These are phyloP conservation scores for Sporothrix sp. DNA, from an alignment of 2,329 filamentous ascomycete genomes.

Conservation along the genomic window DNA sequence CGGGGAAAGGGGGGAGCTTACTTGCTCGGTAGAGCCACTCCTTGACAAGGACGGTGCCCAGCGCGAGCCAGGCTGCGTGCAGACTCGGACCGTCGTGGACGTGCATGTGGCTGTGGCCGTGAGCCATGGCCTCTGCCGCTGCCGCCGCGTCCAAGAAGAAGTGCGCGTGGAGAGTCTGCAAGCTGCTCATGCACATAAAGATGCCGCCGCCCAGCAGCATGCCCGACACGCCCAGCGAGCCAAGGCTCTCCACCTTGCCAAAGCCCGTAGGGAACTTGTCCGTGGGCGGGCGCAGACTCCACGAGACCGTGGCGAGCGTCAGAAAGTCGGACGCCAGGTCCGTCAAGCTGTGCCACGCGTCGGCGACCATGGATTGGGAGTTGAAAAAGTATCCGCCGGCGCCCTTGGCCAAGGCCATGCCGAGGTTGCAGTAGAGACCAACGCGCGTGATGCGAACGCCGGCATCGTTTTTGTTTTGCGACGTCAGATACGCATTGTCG, in stretches of 20 bases:
- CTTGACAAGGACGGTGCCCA: slow-evolving; percentile 81
- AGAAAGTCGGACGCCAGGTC: slow-evolving; percentile 92
- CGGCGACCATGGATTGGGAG: slow-evolving; percentile 84
- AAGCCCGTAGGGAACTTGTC: slow-evolving; percentile 81
- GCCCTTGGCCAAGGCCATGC: slow-evolving; percentile 90
- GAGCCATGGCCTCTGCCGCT: slow-evolving; percentile 41
- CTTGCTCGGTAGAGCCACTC: slow-evolving; percentile 96
- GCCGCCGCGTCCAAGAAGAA: slow-evolving; percentile 56
- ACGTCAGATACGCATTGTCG: slow-evolving; percentile 75
- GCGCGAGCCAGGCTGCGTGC: slow-evolving; percentile 90
- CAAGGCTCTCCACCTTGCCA: slow-evolving; percentile 95
- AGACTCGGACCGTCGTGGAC: slow-evolving; percentile 69
- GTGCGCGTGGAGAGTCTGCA: slow-evolving; percentile 59
- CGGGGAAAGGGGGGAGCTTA: slow-evolving; percentile 41
- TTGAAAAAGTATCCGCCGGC: slow-evolving; percentile 90
- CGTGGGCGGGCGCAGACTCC: slow-evolving; percentile 78
- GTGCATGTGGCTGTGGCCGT: slow-evolving; percentile 54
- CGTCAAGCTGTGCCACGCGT: slow-evolving; percentile 90
- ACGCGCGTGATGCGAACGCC: slow-evolving; percentile 89
- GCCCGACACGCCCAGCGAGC: slow-evolving; percentile 84
- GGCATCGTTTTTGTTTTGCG: slow-evolving; percentile 78
- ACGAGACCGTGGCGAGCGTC: slow-evolving; percentile 88
- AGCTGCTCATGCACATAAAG: slow-evolving; percentile 79
- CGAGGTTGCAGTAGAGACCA: slow-evolving; percentile 78
- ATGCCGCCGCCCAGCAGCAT: slow-evolving; percentile 82